phyloP scores from a whole-genome alignment of 2,329 filamentous ascomycete species.

The Phaeophleospora eucalypticola region DNA sequence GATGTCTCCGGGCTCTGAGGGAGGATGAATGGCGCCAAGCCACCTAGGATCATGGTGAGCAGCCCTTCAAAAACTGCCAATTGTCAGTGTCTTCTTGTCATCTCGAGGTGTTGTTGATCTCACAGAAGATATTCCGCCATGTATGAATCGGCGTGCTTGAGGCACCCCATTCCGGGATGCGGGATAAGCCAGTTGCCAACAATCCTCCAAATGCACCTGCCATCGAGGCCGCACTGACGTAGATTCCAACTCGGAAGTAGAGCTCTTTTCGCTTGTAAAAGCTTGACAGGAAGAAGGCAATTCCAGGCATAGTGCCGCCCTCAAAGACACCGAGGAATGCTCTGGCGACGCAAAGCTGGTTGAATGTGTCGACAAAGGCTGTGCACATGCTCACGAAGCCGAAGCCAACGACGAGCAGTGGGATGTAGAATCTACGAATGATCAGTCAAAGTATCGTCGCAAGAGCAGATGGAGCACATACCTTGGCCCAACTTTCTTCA shows the following conservation, averaged over 20 bases:
- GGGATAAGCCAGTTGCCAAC: conserved; percentile 37
- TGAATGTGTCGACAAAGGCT: conserved; percentile 25
- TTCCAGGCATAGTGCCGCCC: conserved; percentile 18
- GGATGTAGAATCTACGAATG: conserved; percentile 38
- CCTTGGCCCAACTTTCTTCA: conserved; percentile 44
- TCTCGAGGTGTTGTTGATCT: too few species aligned
- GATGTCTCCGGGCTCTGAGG: conserved; percentile 48
- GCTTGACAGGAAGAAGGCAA: conserved; percentile 65
- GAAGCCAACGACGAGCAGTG: conserved; percentile 27
- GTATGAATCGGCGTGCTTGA: conserved; percentile 43
- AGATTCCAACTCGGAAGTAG: conserved; percentile 24
- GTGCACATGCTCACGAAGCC: conserved; percentile 27
- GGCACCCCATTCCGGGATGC: conserved; percentile 52
- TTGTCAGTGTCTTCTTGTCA: too few species aligned
- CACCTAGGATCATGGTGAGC: conserved; percentile 47
- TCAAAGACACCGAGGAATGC: conserved; percentile 24
- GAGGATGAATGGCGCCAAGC: conserved; percentile 50
- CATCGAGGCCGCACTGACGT: conserved; percentile 30
- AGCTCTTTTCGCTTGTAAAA: conserved; percentile 37
- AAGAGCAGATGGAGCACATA: too few species aligned
- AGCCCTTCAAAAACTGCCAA: too few species aligned
- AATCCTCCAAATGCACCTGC: conserved; percentile 34
- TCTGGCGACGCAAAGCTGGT: conserved; percentile 23
- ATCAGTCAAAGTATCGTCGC: too few species aligned
- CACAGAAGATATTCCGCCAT: conserved; percentile 59